Evolutionary conservation across 2,329 filamentous ascomycete genomes (phyloP), one percentile per base, ranked within the genome.

Genomic region (Talaromyces sp.): DNA sequence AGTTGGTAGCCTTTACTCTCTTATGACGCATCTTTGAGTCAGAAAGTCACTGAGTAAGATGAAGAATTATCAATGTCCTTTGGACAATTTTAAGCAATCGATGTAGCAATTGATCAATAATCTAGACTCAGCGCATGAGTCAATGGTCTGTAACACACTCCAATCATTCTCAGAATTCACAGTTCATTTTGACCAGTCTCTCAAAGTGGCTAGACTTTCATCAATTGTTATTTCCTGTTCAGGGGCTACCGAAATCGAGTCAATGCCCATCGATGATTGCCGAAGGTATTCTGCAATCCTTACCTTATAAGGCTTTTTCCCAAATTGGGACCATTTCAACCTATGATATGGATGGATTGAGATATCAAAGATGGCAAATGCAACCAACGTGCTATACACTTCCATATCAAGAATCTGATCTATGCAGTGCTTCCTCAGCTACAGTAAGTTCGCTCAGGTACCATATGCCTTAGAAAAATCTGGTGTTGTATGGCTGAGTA

Each of bases 311-410:
- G 22, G 52, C 31, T 37, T 47, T 57, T 3, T n/a, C 13, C 39
- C 50, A 41, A 27, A 27, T 19, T 19, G 31, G 61, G 61, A 63
- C 50, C 56, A 31, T 27, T 16, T 41, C 56, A 13, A 39, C 57
- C 16, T 66, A 63, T 68, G 70, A 35, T 35, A 76, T 76, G 74
- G 72, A 69, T 66, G 71, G 65, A 57, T 67, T 74, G 35, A 69
- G 65, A 2, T 74, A 74, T 35, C 70, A 70, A 39, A 66, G 71
- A 59, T 76, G 74, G 74, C 63, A 68, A 45, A 73, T 76, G 37
- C 73, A 75, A 63, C 69, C 71, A 63, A 70, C 66, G 63, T 69
- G 74, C 63, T 75, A 75, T 64, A 72, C 71, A 57, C 67, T 75
- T 62, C 70, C 74, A 49, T 75, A 70, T 64, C 68, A 71, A 57